Evolutionary conservation across 257 asterid species (phyloP).

Genomic region (Nemophila menziesii): DNA sequence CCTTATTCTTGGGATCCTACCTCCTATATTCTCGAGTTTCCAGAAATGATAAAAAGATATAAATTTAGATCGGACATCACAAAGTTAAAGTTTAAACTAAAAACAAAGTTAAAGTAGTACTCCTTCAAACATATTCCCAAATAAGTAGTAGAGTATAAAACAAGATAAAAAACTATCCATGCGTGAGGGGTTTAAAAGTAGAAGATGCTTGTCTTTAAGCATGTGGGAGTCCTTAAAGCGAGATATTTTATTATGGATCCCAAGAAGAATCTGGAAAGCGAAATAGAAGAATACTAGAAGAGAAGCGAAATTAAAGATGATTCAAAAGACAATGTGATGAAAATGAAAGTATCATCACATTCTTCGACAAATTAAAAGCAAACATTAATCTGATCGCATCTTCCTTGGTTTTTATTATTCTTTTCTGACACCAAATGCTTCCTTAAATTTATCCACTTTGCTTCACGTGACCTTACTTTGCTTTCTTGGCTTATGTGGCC

Average conservation of each 20-base stretch:
- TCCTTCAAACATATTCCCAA: background rate
- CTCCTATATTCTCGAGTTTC: too few relatives aligned
- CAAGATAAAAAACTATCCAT: background rate
- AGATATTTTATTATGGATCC: slow-evolving; percentile 5
- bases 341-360: background rate
- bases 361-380: slow-evolving; percentile 10
- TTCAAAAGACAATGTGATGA: background rate
- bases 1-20: too few relatives aligned
- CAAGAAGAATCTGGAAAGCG: slow-evolving; percentile 7
- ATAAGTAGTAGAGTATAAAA: background rate
- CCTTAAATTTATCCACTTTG: too few relatives aligned
- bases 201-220: background rate
- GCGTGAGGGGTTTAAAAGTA: background rate
- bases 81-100: too few relatives aligned
- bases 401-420: background rate
- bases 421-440: too few relatives aligned
- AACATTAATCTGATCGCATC: slow-evolving; percentile 5
- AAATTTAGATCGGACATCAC: too few relatives aligned
- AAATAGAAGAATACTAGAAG: background rate
- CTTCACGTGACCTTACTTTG: too few relatives aligned
- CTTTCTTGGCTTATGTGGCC: too few relatives aligned
- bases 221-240: background rate
- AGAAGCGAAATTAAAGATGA: too few relatives aligned
- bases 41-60: too few relatives aligned
- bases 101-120: too few relatives aligned